These are phyloP conservation scores for Globisporangium iwayamae DNA, from an alignment of 352 stramenopile species.

Conservation along the genomic window DNA sequence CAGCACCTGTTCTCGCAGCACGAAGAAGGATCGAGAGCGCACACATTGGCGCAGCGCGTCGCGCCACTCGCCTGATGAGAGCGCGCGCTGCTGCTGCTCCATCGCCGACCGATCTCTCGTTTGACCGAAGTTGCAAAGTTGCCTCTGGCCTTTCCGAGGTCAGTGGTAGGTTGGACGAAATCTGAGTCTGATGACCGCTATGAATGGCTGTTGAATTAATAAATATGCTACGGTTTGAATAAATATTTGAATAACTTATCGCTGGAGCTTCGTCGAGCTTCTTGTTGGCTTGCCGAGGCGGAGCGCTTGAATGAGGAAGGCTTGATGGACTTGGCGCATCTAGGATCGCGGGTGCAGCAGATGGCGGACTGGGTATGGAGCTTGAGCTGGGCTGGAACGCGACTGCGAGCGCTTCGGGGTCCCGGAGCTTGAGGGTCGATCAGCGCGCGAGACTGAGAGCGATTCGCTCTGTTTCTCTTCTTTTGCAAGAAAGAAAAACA, in stretches of 20 bases:
- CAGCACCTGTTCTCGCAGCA: slow-evolving; percentile 10
- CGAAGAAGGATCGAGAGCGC: not conserved
- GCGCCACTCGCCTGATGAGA: slow-evolving; percentile 4
- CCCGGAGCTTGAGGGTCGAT: slow-evolving; percentile 1
- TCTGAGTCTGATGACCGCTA: too few relatives aligned
- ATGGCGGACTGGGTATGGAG: not conserved
- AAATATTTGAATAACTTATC: not conserved
- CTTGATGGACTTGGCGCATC: not conserved
- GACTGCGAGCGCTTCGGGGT: slow-evolving; percentile 14
- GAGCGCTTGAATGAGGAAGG: not conserved
- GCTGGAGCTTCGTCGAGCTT: not conserved
- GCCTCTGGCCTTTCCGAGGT: too few relatives aligned
- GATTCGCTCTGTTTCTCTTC: slow-evolving; percentile 17
- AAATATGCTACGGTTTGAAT: not conserved
- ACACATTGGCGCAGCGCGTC: slow-evolving; percentile 6
- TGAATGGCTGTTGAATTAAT: not conserved
- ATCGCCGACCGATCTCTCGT: not conserved
- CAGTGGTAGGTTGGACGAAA: too few relatives aligned
- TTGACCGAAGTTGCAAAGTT: not conserved
- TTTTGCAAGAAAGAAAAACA: slow-evolving; percentile 9
- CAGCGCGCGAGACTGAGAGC: slow-evolving; percentile 14
- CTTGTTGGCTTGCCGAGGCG: not conserved
- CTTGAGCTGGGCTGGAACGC: slow-evolving; percentile 2
- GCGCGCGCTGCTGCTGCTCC: not conserved
- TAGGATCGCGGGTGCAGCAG: not conserved